Percentiles rank a stretch among this genome's conserved stretches.
Evolutionary conservation across 2,329 filamentous ascomycete species (phyloP).

Genomic region (Taxawa tesnikishii): DNA sequence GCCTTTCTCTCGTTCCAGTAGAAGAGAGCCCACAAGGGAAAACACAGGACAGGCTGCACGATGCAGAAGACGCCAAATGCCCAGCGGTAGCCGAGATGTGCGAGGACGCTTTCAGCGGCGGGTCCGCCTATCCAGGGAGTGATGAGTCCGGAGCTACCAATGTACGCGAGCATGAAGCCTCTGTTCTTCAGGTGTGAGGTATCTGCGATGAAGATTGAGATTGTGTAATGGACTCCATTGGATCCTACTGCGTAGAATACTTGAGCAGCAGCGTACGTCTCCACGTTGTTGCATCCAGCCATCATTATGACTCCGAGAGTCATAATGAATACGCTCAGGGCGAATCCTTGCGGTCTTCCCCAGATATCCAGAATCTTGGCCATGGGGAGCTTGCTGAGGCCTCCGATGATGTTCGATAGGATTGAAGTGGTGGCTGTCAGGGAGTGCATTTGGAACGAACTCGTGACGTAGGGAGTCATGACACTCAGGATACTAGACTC

Average conservation of each 20-base stretch:
- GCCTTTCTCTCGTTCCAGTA: constrained; percentile 16
- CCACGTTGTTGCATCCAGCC: constrained; percentile 15
- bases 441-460: constrained; percentile 20
- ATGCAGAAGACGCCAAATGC: constrained; percentile 19
- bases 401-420: constrained; percentile 23
- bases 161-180: constrained; percentile 17
- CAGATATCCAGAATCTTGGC: constrained; percentile 29
- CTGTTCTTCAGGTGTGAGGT: constrained; percentile 18
- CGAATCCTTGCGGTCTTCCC: constrained; percentile 27
- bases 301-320: constrained; percentile 16
- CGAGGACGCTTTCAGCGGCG: constrained; percentile 14
- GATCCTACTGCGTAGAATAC: constrained; percentile 19
- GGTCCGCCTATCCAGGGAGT: constrained; percentile 17
- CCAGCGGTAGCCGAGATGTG: constrained; percentile 16
- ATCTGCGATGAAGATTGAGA: constrained; percentile 21
- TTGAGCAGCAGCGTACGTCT: constrained; percentile 17
- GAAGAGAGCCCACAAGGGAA: constrained; percentile 15
- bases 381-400: constrained; percentile 23
- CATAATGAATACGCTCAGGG: constrained; percentile 19
- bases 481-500: constrained; percentile 29
- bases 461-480: constrained; percentile 27
- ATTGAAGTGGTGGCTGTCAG: constrained; percentile 22
- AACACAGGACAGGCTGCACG: constrained; percentile 15
- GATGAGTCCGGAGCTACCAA: constrained; percentile 19
- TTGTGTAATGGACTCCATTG: constrained; percentile 16